Evolutionary conservation across 179 eudicot species (phyloP), one percentile per base, ranked within the genome.

Genomic region (Carnegiea gigantea): DNA sequence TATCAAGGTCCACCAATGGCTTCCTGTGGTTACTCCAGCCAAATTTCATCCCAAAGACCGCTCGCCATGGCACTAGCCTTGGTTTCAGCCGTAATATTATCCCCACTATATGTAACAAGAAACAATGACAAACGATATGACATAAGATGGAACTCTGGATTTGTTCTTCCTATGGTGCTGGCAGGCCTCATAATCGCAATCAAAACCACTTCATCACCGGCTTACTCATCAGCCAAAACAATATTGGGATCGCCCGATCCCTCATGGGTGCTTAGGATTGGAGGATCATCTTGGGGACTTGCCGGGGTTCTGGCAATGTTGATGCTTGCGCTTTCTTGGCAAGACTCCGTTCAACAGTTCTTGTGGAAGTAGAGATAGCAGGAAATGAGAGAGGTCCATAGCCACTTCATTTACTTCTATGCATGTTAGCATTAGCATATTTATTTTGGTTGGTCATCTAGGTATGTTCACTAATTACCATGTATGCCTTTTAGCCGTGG

Each of bases 181-280:
- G 93, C 92, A 0, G 97, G 93, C 9, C 86, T 95, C 14, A 93
- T 95, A 40, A 92, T 95, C 9, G 98, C 98, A 21, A 95, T 95
- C 9, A 93, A 86, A 81, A 89, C 91, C 14, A 91, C 94, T 13
- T 88, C 92, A 2, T 86, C 88, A 0, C 70, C 86, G 0, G 83
- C 92, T 3, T 73, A 82, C 17, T 70, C 89, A 0, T 68, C 83
- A 1, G 23, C 20, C 26, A 77, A 77, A 13, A 57, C 84, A 9
- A 30, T 86, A 7, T 2, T 80, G 43, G 73, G 73, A 1, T 73
- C 90, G 9, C 24, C 84, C 5, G 91, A 89, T 13, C 79, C 91
- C 23, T 88, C 87, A 0, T 80, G 82, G 28, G 90, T 85, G 79
- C 81, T 90, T 43, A 85, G 92, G 81, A 82, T 90, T 60, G 95